phyloP scores from a whole-genome alignment of 2,329 filamentous ascomycete genomes.

The Colletotrichum incanum region DNA sequence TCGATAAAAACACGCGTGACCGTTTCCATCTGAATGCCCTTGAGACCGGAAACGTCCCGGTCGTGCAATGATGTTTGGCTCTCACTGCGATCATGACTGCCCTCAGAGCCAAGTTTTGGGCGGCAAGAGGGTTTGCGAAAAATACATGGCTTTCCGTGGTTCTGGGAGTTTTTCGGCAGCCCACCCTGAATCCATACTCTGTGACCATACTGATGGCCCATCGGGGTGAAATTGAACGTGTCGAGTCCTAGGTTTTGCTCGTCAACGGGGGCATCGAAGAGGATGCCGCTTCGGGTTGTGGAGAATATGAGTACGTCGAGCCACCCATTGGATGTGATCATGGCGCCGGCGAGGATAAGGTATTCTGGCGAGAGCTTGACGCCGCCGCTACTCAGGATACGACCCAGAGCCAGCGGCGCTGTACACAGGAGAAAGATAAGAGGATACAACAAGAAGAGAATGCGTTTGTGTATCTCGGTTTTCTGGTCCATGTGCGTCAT shows the following conservation, averaged over 20 bases:
- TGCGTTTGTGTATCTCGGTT: constrained; percentile 18
- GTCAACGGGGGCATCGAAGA: constrained; percentile 45
- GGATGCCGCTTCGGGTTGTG: constrained; percentile 55
- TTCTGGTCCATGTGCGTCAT: neutral
- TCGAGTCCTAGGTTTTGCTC: constrained; percentile 30
- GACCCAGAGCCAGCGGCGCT: constrained; percentile 71
- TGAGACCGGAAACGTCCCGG: neutral
- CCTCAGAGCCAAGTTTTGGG: neutral
- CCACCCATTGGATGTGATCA: constrained; percentile 66
- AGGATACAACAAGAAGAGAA: constrained; percentile 71
- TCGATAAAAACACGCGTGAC: constrained; percentile 61
- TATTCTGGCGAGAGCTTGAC: constrained; percentile 61
- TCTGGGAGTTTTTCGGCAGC: neutral
- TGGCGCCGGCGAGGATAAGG: constrained; percentile 66
- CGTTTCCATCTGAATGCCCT: constrained; percentile 61
- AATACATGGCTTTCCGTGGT: neutral
- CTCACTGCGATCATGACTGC: constrained; percentile 24
- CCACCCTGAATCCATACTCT: constrained; percentile 26
- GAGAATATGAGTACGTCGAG: constrained; percentile 59
- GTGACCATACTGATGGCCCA: constrained; percentile 29
- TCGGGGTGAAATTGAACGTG: constrained; percentile 22
- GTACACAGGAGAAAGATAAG: constrained; percentile 75
- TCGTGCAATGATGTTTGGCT: constrained; percentile 26
- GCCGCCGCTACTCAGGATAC: constrained; percentile 70
- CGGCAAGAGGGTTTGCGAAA: constrained; percentile 20